phyloP scores from a whole-genome alignment of 176 grass and related monocot species.

The Oryza australiensis region DNA sequence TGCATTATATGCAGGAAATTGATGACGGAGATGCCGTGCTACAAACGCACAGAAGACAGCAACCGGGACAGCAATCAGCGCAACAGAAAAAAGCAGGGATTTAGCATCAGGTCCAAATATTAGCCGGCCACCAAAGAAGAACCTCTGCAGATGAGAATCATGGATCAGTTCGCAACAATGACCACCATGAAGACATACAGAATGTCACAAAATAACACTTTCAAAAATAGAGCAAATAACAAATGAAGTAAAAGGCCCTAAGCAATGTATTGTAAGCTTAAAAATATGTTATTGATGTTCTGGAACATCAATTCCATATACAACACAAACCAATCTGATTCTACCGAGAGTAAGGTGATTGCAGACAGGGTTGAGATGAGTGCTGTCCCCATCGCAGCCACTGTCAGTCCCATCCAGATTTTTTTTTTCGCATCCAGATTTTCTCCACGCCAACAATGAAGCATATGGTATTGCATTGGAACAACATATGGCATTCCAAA shows the following conservation, averaged over 20 bases:
- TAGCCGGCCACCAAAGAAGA: conserved; percentile 67
- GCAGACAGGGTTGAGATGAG: not conserved
- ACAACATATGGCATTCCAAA: conserved; percentile 3
- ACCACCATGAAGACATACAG: conserved; percentile 20
- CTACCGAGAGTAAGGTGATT: not conserved
- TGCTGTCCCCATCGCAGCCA: not conserved
- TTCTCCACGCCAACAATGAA: not conserved
- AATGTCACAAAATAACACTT: conserved; percentile 21
- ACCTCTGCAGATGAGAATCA: conserved; percentile 58
- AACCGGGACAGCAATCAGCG: conserved; percentile 69
- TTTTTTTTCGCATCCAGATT: not conserved
- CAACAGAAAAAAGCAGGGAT: conserved; percentile 61
- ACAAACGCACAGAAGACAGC: conserved; percentile 76
- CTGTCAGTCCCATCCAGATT: not conserved
- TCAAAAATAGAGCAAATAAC: not conserved
- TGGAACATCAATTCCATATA: conserved; percentile 1
- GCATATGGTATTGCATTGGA: not conserved
- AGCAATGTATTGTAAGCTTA: not conserved
- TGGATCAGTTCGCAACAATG: not conserved
- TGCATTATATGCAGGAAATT: conserved; percentile 64
- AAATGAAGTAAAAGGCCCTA: conserved; percentile 8
- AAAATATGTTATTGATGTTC: not conserved
- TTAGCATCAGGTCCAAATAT: conserved; percentile 91
- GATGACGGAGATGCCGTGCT: conserved; percentile 63
- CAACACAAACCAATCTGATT: conserved; percentile 2